Conservation (phyloP, 2,329 filamentous ascomycete species). For the Pestalotiopsis sp. region DNA sequence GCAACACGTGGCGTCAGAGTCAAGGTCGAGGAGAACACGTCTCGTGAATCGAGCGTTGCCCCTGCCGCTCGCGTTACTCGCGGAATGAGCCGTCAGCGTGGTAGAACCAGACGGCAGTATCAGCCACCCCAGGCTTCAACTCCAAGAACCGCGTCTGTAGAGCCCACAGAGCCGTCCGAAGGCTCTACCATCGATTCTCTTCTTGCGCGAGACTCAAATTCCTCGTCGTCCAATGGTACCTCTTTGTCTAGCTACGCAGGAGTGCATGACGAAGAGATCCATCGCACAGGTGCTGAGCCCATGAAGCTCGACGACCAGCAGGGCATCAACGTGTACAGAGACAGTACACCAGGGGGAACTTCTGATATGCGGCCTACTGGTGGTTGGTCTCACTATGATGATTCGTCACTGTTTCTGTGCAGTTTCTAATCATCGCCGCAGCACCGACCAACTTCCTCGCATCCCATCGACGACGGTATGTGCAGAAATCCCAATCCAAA, state of each 20-base stretch:
- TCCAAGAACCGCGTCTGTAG: background rate
- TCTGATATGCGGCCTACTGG: slow-evolving; percentile 20
- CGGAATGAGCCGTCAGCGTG: background rate
- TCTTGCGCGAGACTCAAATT: background rate
- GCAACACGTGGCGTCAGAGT: slow-evolving; percentile 3
- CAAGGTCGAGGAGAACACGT: background rate
- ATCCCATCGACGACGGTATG: slow-evolving; percentile 19
- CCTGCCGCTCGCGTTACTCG: background rate
- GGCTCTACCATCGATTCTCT: background rate
- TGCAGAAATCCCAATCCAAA: background rate
- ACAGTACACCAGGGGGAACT: slow-evolving; percentile 17
- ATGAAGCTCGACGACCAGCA: background rate
- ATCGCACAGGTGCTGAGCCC: background rate
- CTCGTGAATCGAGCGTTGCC: slow-evolving; percentile 1
- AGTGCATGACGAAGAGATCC: background rate
- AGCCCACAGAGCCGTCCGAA: background rate
- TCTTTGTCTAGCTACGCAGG: background rate
- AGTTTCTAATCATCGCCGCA: slow-evolving; percentile 23
- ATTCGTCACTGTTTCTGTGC: slow-evolving; percentile 17
- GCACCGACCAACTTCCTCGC: slow-evolving; percentile 18
- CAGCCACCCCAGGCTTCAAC: background rate
- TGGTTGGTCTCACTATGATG: slow-evolving; percentile 26
- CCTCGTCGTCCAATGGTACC: background rate
- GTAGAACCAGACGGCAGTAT: background rate
- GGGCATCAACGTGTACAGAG: slow-evolving; percentile 18